Evolutionary conservation across 2,329 filamentous ascomycete genomes (phyloP), one percentile per base, ranked within the genome.

Genomic region (Alternaria sp.): DNA sequence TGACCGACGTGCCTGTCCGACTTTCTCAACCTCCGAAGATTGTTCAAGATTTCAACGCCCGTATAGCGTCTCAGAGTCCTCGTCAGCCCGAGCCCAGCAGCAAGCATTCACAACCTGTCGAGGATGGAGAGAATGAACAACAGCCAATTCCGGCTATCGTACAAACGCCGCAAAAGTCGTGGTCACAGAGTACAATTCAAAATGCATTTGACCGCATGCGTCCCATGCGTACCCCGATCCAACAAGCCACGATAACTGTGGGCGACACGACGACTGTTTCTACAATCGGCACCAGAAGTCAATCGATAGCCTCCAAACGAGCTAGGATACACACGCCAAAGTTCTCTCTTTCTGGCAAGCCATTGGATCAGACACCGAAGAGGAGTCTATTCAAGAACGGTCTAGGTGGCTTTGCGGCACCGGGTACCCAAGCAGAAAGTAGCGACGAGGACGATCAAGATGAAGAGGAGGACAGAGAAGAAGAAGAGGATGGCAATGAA

Each of bases 161-260:
- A 42, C 74, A 76, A 39, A 76, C 72, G 11, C 70, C 72, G 11
- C 70, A 74, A 20, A 75, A 65, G 18, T 73, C 78, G 11, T 67
- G 73, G 14, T 75, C 78, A 0, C 73, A 76, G 55, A 71, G 74
- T 24, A 79, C 78, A 3, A 79, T 90, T 24, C 84, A 86, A 52
- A 88, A 84, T 70, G 88, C 88, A 1, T 89, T 89, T 66, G 86
- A 89, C 73, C 83, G 86, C 18, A 89, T 89, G 86, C 83, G 88
- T 16, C 83, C 85, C 1, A 90, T 87, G 71, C 85, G 90, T 34
- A 80, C 85, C 2, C 84, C 86, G 1, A 79, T 84, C 28, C 88
- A 92, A 68, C 81, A 89, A 52, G 91, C 91, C 20, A 92, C 90
- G 2, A 91, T 94, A 48, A 93, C 90, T 0, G 87, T 94, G 54